Conservation (phyloP, 305 asterid genomes). For the Petunia hybrid region DNA sequence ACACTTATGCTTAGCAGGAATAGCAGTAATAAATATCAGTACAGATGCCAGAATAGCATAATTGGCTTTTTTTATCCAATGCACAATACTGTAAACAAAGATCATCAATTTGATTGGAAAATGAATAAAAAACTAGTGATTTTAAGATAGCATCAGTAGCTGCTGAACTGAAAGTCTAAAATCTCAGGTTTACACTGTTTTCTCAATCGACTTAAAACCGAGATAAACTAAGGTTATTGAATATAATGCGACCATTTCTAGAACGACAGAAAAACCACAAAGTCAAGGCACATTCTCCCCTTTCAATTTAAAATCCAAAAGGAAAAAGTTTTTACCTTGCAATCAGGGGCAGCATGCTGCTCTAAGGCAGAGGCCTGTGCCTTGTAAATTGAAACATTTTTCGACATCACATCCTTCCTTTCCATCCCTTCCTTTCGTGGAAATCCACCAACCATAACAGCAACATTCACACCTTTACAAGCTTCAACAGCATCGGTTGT, state of each 20-base stretch:
- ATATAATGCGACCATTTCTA: no score
- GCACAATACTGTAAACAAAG: background rate
- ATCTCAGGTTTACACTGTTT: background rate
- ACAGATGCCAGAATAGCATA: background rate
- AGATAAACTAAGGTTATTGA: background rate
- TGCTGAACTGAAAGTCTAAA: background rate
- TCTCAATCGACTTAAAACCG: no score
- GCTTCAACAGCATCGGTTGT: constrained; percentile 78
- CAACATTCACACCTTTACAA: constrained; percentile 67
- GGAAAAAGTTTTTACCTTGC: constrained; percentile 57
- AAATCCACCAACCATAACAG: constrained; percentile 81
- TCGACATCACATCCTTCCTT: constrained; percentile 78
- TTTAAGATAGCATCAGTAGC: background rate
- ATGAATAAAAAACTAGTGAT: no score
- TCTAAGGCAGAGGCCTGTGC: constrained; percentile 85
- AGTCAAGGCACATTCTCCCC: no score
- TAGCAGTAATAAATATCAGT: no score
- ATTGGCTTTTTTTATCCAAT: background rate
- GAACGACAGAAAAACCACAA: no score
- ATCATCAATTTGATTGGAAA: background rate
- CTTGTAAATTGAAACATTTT: constrained; percentile 77
- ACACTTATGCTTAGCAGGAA: background rate
- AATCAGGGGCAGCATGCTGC: constrained; percentile 73
- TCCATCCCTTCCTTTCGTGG: constrained; percentile 87
- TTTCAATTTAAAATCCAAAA: no score